Conservation (phyloP, 2,329 filamentous ascomycete species). For the Aureobasidium sp. region DNA sequence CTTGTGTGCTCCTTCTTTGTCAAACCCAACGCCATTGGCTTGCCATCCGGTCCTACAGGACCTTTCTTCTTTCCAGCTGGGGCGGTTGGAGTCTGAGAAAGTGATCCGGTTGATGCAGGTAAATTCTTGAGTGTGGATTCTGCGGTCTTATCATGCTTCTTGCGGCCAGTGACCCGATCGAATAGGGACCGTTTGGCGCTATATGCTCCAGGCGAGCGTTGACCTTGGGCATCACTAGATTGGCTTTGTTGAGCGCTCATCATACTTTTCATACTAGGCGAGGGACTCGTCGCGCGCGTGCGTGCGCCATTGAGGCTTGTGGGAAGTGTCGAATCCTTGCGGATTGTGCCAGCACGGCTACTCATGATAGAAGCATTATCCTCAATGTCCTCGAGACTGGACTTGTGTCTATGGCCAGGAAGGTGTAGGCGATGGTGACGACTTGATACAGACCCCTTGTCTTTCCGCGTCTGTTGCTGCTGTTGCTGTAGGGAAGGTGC, state of each 20-base stretch:
- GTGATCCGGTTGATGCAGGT: constrained; percentile 34
- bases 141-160: constrained; percentile 38
- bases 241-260: constrained; percentile 52
- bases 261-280: constrained; percentile 54
- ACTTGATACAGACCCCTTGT: constrained; percentile 2
- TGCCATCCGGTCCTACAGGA: constrained; percentile 15
- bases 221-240: constrained; percentile 25
- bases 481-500: background rate
- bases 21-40: constrained; percentile 14
- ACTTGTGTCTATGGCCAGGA: constrained; percentile 61
- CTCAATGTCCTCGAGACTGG: constrained; percentile 50
- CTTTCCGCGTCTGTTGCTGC: background rate
- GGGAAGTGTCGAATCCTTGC: background rate
- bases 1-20: constrained; percentile 31
- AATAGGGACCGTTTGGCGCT: constrained; percentile 46
- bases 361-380: constrained; percentile 28
- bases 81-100: constrained; percentile 27
- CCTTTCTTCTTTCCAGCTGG: constrained; percentile 15
- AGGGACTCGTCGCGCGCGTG: constrained; percentile 70
- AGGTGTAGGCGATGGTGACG: constrained; percentile 51
- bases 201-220: constrained; percentile 51
- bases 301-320: constrained; percentile 37
- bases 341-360: constrained; percentile 5
- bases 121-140: constrained; percentile 31
- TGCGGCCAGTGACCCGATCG: constrained; percentile 46